Evolutionary conservation across 306 rosid genomes (phyloP).

Genomic region (Trichosanthes cucumerina): DNA sequence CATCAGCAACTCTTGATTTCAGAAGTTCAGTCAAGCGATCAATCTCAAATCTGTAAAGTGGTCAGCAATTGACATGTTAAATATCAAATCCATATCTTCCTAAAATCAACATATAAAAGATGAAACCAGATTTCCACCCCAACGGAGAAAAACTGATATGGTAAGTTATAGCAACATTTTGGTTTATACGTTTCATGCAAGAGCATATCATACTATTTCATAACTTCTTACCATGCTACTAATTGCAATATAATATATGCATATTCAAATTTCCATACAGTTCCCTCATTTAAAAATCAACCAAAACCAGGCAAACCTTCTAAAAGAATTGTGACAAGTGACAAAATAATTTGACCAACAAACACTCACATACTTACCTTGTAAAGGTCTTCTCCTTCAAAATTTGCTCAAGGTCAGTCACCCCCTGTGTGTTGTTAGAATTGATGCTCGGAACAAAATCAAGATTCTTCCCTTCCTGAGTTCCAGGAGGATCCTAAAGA

Average conservation of each 20-base stretch:
- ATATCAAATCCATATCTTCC: background rate
- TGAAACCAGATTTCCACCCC: background rate
- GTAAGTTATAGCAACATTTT: background rate
- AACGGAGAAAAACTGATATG: background rate
- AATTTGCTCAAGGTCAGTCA: constrained; percentile 65
- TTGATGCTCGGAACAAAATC: constrained; percentile 25
- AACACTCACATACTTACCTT: constrained; percentile 39
- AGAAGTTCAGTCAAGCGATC: constrained; percentile 74
- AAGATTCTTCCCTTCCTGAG: constrained; percentile 25
- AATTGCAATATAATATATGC: background rate
- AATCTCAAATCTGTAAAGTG: constrained; percentile 64
- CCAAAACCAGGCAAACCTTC: background rate
- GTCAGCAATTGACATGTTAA: constrained; percentile 1
- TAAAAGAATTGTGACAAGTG: background rate
- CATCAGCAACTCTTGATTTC: constrained; percentile 55
- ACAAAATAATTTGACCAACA: background rate
- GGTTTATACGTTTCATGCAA: background rate
- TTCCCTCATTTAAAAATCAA: background rate
- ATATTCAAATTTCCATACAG: background rate
- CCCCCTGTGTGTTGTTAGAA: constrained; percentile 29
- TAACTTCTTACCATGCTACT: background rate
- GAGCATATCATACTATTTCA: background rate
- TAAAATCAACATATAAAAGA: background rate
- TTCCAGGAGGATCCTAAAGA: constrained; percentile 29
- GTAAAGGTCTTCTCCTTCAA: constrained; percentile 79